phyloP scores from a whole-genome alignment of 768 basidiomycete species.

The Xanthoconium purpureum region DNA sequence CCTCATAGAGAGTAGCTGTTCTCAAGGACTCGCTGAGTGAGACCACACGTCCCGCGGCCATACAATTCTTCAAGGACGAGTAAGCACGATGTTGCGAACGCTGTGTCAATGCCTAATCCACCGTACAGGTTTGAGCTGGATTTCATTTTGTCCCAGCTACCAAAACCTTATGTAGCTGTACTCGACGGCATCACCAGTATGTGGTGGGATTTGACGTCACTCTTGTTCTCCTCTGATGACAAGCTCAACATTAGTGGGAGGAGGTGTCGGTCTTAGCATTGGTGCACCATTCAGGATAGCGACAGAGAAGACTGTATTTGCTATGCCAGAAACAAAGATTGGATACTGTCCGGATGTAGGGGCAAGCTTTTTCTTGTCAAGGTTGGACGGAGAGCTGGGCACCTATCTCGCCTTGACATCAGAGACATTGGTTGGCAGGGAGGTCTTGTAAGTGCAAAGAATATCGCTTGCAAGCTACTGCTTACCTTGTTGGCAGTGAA shows the following conservation, averaged over 20 bases:
- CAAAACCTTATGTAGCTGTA: conserved; percentile 88
- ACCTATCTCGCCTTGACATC: conserved; percentile 92
- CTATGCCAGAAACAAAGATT: conserved; percentile 97
- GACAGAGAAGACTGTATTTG: conserved; percentile 86
- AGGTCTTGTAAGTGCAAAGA: conserved; percentile 68
- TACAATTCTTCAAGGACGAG: conserved; percentile 90
- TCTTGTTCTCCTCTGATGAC: conserved; percentile 3
- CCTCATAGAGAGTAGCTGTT: conserved; percentile 44
- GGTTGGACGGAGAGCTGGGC: conserved; percentile 87
- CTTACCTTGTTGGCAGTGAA: conserved; percentile 50
- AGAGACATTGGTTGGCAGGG: conserved; percentile 67
- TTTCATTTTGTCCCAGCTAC: conserved; percentile 62
- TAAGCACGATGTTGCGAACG: conserved; percentile 39
- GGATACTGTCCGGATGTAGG: conserved; percentile 93
- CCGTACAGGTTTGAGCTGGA: conserved; percentile 72
- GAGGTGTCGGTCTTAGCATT: conserved; percentile 85
- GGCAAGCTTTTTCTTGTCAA: conserved; percentile 82
- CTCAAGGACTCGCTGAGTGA: conserved; percentile 48
- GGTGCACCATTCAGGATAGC: conserved; percentile 89
- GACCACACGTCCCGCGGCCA: conserved; percentile 56
- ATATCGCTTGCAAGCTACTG: conserved; percentile 5
- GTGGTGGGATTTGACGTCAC: conserved; percentile 27
- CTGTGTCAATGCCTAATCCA: conserved; percentile 10
- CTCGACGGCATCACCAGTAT: conserved; percentile 90
- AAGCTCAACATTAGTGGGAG: conserved; percentile 67